Evolutionary conservation across 2,329 filamentous ascomycete genomes (phyloP), one percentile per base, ranked within the genome.

Genomic region (Aspergillus sp.): DNA sequence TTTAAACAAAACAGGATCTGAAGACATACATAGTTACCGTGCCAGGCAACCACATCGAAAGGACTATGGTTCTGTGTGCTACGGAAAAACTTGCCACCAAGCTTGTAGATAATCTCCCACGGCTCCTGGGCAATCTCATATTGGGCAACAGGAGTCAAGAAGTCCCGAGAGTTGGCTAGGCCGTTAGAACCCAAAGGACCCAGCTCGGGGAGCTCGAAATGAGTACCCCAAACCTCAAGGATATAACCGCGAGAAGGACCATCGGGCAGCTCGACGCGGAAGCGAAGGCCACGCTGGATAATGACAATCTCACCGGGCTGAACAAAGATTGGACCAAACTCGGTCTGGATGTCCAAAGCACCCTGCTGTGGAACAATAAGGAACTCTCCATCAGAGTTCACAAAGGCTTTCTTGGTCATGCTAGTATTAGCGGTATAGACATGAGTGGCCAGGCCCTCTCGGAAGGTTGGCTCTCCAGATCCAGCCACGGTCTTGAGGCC

Each of bases 1-100:
- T 30, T n/a, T 8, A 4, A 11, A 4, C 1, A 4, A 5, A 5
- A 27, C 27, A 4, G 5, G 33, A 9, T 31, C 8, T 12, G 8
- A 12, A 27, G 11, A 50, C 57, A 13, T 49, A 64, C 65, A 53
- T 85, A 84, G 40, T 78, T 81, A n/a, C 83, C 83, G 52, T 86
- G 82, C 83, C 83, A 86, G 2, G 81, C 83, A 0, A 86, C 80
- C 1, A 86, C 83, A 52, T 87, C 83, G 55, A 86, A 88, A 0
- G 84, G 83, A 2, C 76, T 82, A 58, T 86, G 83, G 19, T 70
- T 70, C 57, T 87, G 83, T 19, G 72, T 73, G 43, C 76, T 80
- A 19, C 67, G 69, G 55, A 83, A 85, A 32, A 85, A 75, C 34
- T 75, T 72, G 1, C 82, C 82, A 1, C 73, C 74, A 37, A 85